Evolutionary conservation across 805 yeast genomes (phyloP).

Genomic region (Saturnispora hagleri): DNA sequence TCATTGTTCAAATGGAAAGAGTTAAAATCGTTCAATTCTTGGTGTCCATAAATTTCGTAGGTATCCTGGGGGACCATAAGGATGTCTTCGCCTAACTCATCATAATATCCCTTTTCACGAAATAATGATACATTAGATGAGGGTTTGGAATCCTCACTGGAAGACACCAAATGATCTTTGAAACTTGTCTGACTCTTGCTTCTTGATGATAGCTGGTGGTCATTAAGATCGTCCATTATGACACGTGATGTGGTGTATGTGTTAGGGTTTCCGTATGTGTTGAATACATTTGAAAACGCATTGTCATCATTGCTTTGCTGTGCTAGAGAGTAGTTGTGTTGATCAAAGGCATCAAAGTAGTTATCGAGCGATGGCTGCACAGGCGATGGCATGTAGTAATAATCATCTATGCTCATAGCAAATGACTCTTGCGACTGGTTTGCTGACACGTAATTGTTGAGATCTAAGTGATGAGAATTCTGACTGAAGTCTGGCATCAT

Average conservation of each 20-base stretch:
- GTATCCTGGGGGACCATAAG: constrained; percentile 26
- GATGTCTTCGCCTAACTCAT: constrained; percentile 17
- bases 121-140: background rate
- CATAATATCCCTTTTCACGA: background rate
- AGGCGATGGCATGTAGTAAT: background rate
- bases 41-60: constrained; percentile 20
- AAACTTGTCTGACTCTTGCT: constrained; percentile 1
- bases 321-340: background rate
- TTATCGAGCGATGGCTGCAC: background rate
- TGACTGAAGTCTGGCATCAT: background rate
- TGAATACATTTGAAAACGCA: constrained; percentile 4
- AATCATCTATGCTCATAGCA: constrained; percentile 2
- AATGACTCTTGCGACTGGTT: constrained; percentile 8
- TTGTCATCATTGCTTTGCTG: background rate
- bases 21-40: constrained; percentile 20
- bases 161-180: background rate
- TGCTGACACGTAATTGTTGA: background rate
- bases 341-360: background rate
- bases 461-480: background rate
- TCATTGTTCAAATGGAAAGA: constrained; percentile 19
- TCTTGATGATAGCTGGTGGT: background rate
- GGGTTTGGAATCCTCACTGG: background rate
- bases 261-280: constrained; percentile 5
- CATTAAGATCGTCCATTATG: constrained; percentile 2
- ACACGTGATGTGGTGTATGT: background rate